phyloP scores from a whole-genome alignment of 164 flowering plant genomes.

The Tinospora cordifolia region DNA sequence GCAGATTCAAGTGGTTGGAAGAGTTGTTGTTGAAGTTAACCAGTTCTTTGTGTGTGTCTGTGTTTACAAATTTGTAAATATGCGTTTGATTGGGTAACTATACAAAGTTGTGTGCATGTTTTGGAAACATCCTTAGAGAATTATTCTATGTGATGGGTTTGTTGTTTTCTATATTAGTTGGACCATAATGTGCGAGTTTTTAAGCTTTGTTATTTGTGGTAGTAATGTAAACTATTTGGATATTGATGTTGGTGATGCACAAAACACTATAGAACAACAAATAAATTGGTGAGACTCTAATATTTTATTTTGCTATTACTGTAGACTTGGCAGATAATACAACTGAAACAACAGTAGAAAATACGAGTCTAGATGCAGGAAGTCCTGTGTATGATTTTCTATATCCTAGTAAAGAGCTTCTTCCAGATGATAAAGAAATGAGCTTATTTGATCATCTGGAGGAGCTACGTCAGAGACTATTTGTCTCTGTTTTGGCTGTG shows the following conservation, averaged over 20 bases:
- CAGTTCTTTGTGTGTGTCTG: no score
- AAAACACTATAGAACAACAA: neutral
- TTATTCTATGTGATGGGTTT: neutral
- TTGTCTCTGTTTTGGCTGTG: conserved; percentile 86
- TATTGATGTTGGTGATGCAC: neutral
- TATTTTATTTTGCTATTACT: conserved; percentile 4
- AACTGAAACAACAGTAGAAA: conserved; percentile 25
- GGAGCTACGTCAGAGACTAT: conserved; percentile 80
- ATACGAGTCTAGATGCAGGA: conserved; percentile 22
- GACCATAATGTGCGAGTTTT: neutral
- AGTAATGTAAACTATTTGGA: no score
- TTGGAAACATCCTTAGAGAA: no score
- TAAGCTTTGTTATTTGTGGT: neutral
- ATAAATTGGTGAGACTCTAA: conserved; percentile 5
- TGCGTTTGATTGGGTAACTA: no score
- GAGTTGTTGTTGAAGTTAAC: no score
- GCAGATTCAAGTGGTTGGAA: no score
- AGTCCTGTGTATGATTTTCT: conserved; percentile 62
- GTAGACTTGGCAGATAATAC: conserved; percentile 28
- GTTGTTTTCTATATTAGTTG: neutral
- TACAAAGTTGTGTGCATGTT: no score
- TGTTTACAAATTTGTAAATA: no score
- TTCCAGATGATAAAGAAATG: conserved; percentile 96
- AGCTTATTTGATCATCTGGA: conserved; percentile 87
- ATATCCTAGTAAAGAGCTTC: conserved; percentile 83